Base-by-base conservation (phyloP, 2,329 filamentous ascomycete genomes). In the Calonectria hongkongensis region DNA sequence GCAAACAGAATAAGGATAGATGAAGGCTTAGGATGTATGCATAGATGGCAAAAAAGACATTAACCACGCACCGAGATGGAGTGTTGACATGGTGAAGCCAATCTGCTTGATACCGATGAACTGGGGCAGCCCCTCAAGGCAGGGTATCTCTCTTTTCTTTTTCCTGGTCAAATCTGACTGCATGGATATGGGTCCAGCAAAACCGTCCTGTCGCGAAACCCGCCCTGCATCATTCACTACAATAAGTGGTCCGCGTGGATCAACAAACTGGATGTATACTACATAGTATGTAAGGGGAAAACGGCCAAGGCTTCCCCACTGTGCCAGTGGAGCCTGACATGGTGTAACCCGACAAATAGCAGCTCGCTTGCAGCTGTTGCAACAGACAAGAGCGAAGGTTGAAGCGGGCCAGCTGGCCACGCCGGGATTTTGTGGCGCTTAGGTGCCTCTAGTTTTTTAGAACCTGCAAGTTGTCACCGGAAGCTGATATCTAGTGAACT, bases 51-150 rank as follows among this genome's bases (percentile, higher is more conserved):
- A 30, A n/a, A 30, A 71, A 28, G 18, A 48, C 36, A 68, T 39
- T 62, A 41, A 60, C 30, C 65, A 51, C 47, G 58, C 48, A 28
- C 70, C 56, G 41, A 50, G 25, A 33, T 33, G 30, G 21, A 54
- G 33, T 28, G 47, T 18, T 45, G 21, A 50, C 28, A 25, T 65
- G 58, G 51, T 41, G 30, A 68, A 58, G 50, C 41, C 60, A 72
- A 68, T 72, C 41, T 68, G 56, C 54, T 67, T 64, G 65, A 68
- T 65, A 68, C 70, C 54, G 65, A 68, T 65, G 45, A 58, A 68
- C 63, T 21, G 63, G 63, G 64, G 45, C 54, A 58, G 13, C 18
- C 48, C 64, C 47, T 43, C 41, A 33, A 36, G 64, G 54, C 30
- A 47, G 41, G 41, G 58, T 47, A 4, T 13, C n/a, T 28, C 41